Evolutionary conservation across 2,329 filamentous ascomycete species (phyloP).

Genomic region (Cadophora gregata): DNA sequence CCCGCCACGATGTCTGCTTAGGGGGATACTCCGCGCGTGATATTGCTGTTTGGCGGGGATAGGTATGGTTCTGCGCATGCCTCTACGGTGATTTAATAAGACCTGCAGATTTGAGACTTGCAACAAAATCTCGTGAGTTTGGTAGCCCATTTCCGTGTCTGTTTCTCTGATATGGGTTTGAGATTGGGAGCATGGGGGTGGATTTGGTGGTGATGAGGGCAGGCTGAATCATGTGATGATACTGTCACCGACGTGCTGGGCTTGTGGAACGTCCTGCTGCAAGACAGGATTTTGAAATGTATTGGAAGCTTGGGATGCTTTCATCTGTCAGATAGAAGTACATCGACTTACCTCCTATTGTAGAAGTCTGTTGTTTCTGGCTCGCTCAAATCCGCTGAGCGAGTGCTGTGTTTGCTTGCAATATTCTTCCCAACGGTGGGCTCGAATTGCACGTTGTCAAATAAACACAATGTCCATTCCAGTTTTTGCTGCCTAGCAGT

Average conservation of each 20-base stretch:
- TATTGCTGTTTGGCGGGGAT: constrained; percentile 7
- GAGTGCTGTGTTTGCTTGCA: not conserved
- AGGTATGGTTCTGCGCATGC: not conserved
- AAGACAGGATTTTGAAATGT: not conserved
- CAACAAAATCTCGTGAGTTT: constrained; percentile 1
- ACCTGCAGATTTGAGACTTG: constrained; percentile 10
- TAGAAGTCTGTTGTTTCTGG: not conserved
- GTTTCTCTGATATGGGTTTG: not conserved
- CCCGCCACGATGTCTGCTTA: constrained; percentile 10
- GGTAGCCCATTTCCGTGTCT: no score
- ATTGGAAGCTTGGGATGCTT: not conserved
- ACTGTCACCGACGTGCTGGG: no score
- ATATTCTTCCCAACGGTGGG: not conserved
- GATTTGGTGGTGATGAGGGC: no score
- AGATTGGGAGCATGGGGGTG: not conserved
- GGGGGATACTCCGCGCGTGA: constrained; percentile 10
- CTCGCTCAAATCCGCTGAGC: not conserved
- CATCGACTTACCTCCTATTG: no score
- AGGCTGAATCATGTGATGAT: no score
- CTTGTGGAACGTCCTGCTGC: not conserved
- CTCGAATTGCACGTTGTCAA: no score
- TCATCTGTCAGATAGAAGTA: no score
- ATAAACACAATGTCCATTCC: no score
- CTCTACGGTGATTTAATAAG: constrained; percentile 15
- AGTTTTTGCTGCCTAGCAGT: not conserved